Percentiles rank a stretch among this genome's conserved stretches.
These are phyloP conservation scores for Candida adriatica DNA, from an alignment of 805 yeast species.

Conservation along the genomic window DNA sequence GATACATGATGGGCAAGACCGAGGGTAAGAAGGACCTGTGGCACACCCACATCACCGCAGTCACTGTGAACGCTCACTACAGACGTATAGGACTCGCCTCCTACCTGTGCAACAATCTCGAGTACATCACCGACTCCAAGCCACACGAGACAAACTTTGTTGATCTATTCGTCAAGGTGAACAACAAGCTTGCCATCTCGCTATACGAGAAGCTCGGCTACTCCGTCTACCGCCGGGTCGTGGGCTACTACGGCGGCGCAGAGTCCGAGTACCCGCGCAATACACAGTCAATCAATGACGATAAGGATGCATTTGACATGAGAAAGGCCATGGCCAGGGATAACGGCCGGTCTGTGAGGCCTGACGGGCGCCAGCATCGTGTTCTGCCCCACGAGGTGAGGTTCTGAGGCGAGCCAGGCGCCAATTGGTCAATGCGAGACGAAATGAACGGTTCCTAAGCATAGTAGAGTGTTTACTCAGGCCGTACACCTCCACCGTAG, in stretches of 20 bases:
- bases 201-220: constrained; percentile 86
- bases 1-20: constrained; percentile 93
- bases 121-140: constrained; percentile 64
- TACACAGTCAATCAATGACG: constrained; percentile 48
- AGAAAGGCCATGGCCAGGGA: constrained; percentile 59
- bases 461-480: too few species aligned
- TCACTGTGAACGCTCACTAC: constrained; percentile 77
- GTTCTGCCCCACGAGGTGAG: constrained; percentile 62
- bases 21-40: constrained; percentile 83
- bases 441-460: too few species aligned
- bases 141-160: constrained; percentile 79
- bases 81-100: constrained; percentile 85
- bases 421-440: too few species aligned
- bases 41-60: constrained; percentile 97
- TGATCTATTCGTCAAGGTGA: constrained; percentile 87
- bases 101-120: constrained; percentile 65
- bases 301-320: constrained; percentile 86
- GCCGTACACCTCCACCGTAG: too few species aligned
- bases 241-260: constrained; percentile 78
- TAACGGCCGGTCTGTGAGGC: constrained; percentile 42
- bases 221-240: constrained; percentile 75
- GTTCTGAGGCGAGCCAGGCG: constrained; percentile 43
- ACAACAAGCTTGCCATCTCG: constrained; percentile 71
- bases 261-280: constrained; percentile 33
- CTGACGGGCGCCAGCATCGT: constrained; percentile 51